Evolutionary conservation across 352 stramenopile species (phyloP).

Genomic region (Pythium grandisporangium): DNA sequence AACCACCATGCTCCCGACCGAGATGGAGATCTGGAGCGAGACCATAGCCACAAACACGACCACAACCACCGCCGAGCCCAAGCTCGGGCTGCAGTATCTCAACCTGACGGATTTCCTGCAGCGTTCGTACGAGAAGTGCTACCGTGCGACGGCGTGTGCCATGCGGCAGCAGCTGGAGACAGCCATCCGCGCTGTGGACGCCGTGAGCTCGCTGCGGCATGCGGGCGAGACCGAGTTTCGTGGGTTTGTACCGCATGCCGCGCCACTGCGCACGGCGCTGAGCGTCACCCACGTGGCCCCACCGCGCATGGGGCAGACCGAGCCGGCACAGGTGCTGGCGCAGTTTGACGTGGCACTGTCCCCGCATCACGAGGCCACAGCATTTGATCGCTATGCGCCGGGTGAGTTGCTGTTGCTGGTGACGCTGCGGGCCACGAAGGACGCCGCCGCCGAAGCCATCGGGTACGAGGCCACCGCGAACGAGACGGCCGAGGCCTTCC

Average conservation of each 20-base stretch:
- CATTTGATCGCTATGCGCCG: slow-evolving; percentile 87
- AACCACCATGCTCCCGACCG: slow-evolving; percentile 60
- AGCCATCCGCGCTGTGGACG: slow-evolving; percentile 68
- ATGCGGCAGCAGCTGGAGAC: slow-evolving; percentile 82
- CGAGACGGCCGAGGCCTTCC: slow-evolving; percentile 39
- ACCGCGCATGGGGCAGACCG: slow-evolving; percentile 83
- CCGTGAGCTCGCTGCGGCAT: slow-evolving; percentile 23
- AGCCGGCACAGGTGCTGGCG: slow-evolving; percentile 74
- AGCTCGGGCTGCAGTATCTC: slow-evolving; percentile 94
- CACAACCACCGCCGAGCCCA: slow-evolving; percentile 75
- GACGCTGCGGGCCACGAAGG: slow-evolving; percentile 48
- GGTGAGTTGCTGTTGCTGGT: slow-evolving; percentile 95
- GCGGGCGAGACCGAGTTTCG: slow-evolving; percentile 48
- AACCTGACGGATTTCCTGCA: slow-evolving; percentile 92
- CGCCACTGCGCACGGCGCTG: slow-evolving; percentile 23
- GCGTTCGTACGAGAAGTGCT: slow-evolving; percentile 88
- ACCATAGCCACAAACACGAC: slow-evolving; percentile 18
- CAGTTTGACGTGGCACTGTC: slow-evolving; percentile 86
- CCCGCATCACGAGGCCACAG: slow-evolving; percentile 22
- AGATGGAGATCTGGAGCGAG: slow-evolving; percentile 85
- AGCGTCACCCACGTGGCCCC: slow-evolving; percentile 82
- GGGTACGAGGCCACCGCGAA: slow-evolving; percentile 26
- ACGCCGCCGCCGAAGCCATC: slow-evolving; percentile 63
- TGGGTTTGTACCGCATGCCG: slow-evolving; percentile 32
- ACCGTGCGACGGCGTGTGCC: slow-evolving; percentile 84